A percentile compares a stretch with the other conserved stretches of the same genome.
Conservation (phyloP, 257 asterid genomes). For the Echium plantagineum region DNA sequence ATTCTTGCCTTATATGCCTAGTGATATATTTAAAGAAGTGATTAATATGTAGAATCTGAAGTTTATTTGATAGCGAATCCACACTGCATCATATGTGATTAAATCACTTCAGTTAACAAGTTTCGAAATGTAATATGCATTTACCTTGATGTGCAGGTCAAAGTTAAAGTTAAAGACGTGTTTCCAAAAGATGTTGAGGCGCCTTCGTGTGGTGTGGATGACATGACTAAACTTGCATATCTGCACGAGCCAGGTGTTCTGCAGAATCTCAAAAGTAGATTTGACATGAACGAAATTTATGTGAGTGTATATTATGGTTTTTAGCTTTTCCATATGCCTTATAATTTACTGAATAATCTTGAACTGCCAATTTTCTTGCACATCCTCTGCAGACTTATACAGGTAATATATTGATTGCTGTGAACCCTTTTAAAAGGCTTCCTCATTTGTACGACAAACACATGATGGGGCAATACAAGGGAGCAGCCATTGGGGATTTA, state of each 20-base stretch:
- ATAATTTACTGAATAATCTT: not conserved
- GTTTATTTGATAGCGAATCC: not conserved
- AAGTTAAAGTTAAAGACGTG: slow-evolving; percentile 32
- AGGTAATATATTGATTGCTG: slow-evolving; percentile 85
- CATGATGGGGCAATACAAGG: slow-evolving; percentile 68
- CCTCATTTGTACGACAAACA: slow-evolving; percentile 57
- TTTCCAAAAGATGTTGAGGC: slow-evolving; percentile 73
- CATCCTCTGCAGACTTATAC: slow-evolving; percentile 63
- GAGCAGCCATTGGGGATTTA: slow-evolving; percentile 61
- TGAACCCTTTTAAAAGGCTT: slow-evolving; percentile 74
- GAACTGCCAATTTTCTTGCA: slow-evolving; percentile 1
- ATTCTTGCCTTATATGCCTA: no score
- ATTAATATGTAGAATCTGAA: no score
- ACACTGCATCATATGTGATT: not conserved
- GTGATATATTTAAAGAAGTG: no score
- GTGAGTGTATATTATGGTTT: slow-evolving; percentile 29
- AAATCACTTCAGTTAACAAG: not conserved
- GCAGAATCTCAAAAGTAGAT: slow-evolving; percentile 60
- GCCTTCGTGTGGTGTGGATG: slow-evolving; percentile 68
- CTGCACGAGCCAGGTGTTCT: slow-evolving; percentile 91
- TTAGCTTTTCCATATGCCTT: not conserved
- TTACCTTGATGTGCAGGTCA: slow-evolving; percentile 25
- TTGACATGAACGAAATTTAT: slow-evolving; percentile 66
- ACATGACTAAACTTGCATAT: slow-evolving; percentile 85
- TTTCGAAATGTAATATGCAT: not conserved